phyloP scores from a whole-genome alignment of 2,329 filamentous ascomycete genomes.

The Aspergillus sp. region DNA sequence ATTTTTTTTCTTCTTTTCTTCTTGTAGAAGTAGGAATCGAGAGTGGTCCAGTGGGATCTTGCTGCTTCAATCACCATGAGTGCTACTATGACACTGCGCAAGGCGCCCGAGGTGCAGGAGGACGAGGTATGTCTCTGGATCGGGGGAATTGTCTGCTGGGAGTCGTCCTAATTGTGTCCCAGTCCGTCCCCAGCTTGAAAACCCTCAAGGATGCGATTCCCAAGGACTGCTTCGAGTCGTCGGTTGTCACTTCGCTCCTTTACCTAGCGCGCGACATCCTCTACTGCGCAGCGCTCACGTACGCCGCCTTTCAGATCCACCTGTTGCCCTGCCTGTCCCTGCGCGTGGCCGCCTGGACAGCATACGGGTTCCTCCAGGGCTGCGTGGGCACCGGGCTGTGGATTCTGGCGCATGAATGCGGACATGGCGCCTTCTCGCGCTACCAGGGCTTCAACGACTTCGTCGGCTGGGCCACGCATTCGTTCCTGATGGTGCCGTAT shows the following conservation, averaged over 20 bases:
- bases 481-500: conserved; percentile 64
- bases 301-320: conserved; percentile 55
- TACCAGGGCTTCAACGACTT: conserved; percentile 57
- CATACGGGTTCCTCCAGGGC: conserved; percentile 64
- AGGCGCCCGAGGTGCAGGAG: not conserved
- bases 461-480: conserved; percentile 65
- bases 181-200: conserved; percentile 13
- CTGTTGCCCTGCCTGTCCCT: conserved; percentile 44
- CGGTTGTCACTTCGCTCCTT: conserved; percentile 49
- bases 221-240: conserved; percentile 60
- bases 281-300: conserved; percentile 50
- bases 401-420: conserved; percentile 70
- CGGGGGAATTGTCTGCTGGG: not conserved
- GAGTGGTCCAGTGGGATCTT: no score
- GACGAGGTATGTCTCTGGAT: not conserved
- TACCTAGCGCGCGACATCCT: conserved; percentile 58
- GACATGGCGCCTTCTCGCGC: conserved; percentile 65
- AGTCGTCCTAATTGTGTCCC: not conserved
- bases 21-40: no score
- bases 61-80: not conserved
- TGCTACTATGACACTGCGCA: not conserved
- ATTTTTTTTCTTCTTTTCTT: not conserved
- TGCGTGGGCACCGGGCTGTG: conserved; percentile 66
- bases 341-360: conserved; percentile 52
- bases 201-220: conserved; percentile 52